Evolutionary conservation across 306 rosid species (phyloP).

Genomic region (Rosa lucieae): DNA sequence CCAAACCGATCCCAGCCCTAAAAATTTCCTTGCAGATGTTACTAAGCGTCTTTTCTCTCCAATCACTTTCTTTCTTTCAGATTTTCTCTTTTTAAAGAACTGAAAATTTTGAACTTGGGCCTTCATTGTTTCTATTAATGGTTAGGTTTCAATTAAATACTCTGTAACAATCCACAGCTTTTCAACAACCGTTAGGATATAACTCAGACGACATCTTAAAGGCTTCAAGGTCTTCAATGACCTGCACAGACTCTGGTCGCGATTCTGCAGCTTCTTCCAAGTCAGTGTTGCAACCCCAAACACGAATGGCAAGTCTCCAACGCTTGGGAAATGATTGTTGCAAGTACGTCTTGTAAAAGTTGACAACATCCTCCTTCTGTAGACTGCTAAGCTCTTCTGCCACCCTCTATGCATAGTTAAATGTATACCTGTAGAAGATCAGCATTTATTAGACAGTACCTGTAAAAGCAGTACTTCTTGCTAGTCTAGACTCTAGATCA

Average conservation of each 20-base stretch:
- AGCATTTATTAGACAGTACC: neutral
- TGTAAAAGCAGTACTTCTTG: no score
- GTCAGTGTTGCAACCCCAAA: conserved; percentile 85
- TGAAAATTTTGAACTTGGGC: no score
- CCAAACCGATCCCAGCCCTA: no score
- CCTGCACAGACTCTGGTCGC: conserved; percentile 32
- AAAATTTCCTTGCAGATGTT: no score
- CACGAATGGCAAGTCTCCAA: conserved; percentile 59
- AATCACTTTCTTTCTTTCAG: no score
- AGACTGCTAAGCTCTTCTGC: conserved; percentile 62
- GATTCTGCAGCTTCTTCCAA: conserved; percentile 47
- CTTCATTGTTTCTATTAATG: neutral
- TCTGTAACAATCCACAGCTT: neutral
- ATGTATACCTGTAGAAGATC: conserved; percentile 47
- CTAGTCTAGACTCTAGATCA: no score
- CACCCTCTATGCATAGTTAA: conserved; percentile 63
- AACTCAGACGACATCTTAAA: conserved; percentile 66
- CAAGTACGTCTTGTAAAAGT: conserved; percentile 65
- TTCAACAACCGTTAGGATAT: conserved; percentile 41
- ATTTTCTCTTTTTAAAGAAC: no score
- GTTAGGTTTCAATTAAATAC: neutral
- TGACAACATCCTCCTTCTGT: conserved; percentile 51
- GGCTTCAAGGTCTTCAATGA: conserved; percentile 49
- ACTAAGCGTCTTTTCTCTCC: no score
- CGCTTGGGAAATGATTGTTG: conserved; percentile 61